Evolutionary conservation across 2,329 filamentous ascomycete genomes (phyloP).

Genomic region (Aspergillus melleus): DNA sequence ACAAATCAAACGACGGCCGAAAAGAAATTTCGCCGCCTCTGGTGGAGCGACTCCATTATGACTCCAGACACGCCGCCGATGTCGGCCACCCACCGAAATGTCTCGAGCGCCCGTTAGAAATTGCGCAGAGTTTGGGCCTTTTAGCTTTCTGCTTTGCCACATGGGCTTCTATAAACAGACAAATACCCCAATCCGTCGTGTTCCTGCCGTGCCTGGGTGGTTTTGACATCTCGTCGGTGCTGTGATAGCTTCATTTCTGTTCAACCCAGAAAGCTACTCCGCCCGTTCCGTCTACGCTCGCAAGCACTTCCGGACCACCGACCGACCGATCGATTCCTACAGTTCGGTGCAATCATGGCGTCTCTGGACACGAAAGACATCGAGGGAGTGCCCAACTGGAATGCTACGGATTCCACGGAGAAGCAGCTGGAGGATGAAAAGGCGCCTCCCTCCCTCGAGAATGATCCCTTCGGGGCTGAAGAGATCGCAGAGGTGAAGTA

Average conservation of each 20-base stretch:
- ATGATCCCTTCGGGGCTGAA: conserved; percentile 36
- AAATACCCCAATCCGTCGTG: background rate
- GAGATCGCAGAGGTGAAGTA: conserved; percentile 45
- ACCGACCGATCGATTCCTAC: too few species aligned
- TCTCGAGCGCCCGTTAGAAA: background rate
- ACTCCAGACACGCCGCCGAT: background rate
- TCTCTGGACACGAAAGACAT: background rate
- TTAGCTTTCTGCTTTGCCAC: background rate
- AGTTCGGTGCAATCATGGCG: background rate
- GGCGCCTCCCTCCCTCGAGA: conserved; percentile 2
- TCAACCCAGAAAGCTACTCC: background rate
- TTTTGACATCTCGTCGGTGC: background rate
- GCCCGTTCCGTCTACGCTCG: background rate
- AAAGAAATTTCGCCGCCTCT: background rate
- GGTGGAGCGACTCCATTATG: background rate
- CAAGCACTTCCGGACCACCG: background rate
- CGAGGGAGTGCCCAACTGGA: background rate
- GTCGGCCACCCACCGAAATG: background rate
- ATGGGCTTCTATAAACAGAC: background rate
- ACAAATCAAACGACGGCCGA: background rate
- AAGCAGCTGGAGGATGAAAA: background rate
- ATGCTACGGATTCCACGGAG: background rate
- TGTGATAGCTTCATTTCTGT: background rate
- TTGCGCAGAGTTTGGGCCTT: background rate
- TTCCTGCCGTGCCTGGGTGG: background rate